Conservation (phyloP, 257 asterid genomes). For the Nicotiana sylvestris region DNA sequence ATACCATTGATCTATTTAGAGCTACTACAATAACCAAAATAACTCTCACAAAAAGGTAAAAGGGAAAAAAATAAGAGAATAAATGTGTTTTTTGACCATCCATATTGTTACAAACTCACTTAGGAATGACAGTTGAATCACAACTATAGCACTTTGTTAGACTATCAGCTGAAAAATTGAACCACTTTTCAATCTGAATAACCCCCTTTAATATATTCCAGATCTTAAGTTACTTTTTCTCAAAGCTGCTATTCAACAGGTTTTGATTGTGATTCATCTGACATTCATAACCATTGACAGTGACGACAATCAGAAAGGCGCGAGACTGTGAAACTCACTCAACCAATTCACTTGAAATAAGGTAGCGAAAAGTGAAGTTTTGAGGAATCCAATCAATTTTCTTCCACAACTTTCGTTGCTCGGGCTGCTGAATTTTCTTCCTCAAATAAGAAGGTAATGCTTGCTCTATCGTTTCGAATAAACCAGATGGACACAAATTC, state of each 20-base stretch:
- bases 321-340: background rate
- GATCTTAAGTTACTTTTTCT: background rate
- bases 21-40: background rate
- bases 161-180: background rate
- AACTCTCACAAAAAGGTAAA: background rate
- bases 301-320: background rate
- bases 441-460: constrained; percentile 38
- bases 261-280: constrained; percentile 33
- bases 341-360: constrained; percentile 51
- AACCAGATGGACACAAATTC: constrained; percentile 44
- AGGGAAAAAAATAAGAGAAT: background rate
- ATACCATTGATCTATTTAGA: background rate
- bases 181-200: background rate
- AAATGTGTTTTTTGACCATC: background rate
- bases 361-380: constrained; percentile 60
- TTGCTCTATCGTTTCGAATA: constrained; percentile 45
- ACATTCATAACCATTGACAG: constrained; percentile 28
- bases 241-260: background rate
- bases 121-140: constrained; percentile 43
- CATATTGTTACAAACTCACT: background rate
- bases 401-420: constrained; percentile 44
- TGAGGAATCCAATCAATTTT: constrained; percentile 70
- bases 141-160: background rate
- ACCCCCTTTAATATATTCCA: background rate
- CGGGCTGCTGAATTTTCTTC: constrained; percentile 28